Evolutionary conservation across 2,329 filamentous ascomycete genomes (phyloP), one percentile per base, ranked within the genome.

Genomic region (Botrytis hyacinthi): DNA sequence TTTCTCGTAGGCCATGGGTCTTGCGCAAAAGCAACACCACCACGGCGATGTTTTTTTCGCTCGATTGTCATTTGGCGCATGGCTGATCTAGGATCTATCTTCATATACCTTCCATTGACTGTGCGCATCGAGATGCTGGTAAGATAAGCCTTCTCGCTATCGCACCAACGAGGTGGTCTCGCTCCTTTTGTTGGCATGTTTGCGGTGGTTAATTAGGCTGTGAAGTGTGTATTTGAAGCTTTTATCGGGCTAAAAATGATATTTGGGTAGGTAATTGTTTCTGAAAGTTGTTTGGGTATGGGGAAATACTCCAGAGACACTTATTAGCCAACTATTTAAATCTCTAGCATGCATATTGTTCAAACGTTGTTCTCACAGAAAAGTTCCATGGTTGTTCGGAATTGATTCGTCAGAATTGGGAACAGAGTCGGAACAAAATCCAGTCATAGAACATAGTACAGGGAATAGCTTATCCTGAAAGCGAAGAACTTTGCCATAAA

Each of bases 141-240:
- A 54, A 67, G 35, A 10, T 26, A 67, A 22, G 32, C 4, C 2
- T 2, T 12, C 26, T 67, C 44, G 22, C 63, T 67, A 26, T 35
- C 0, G 3, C 6, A 6, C 44, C 63, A 67, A 18, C 0, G 44
- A 16, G 35, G 3, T 16, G 5, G 14, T 9, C 1, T 9, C 18
- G 3, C 3, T 57, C 8, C 3, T 57, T 0, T 3, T 35, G 2
- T 2, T 37, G 22, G 0, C 63, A 51, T 67, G 4, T n/a, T 67
- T 48, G 44, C 22, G 22, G 22, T 67, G 22, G 29, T 40, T 10
- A 1, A 35, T 20, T 26, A 6, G 32, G 2, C 37, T 62, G 16
- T 12, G 14, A 42, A 29, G 7, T 51, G 12, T 51, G 20, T 51
- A 12, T 51, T 29, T 26, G 35, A 51, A 37, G 22, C 5, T 51